A percentile compares a stretch with the other conserved stretches of the same genome.
phyloP scores from a whole-genome alignment of 805 yeast species.

The Saccharomycodes ludwigii region DNA sequence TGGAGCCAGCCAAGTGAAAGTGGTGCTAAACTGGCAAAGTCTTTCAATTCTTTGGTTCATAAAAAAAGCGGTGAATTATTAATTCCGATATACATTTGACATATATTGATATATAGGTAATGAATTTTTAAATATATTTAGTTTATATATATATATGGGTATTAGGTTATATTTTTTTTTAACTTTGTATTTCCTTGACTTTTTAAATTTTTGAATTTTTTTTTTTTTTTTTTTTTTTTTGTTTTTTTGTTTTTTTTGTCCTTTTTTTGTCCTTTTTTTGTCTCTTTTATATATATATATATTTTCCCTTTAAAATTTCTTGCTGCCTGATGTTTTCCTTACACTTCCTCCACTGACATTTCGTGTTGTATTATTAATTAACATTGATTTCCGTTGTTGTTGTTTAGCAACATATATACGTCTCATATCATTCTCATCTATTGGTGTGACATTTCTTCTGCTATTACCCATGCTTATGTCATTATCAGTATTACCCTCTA shows the following conservation, averaged over 20 bases:
- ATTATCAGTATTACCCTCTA: too few species aligned
- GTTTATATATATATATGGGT: neutral
- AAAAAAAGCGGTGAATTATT: conserved; percentile 24
- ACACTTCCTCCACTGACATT: conserved; percentile 23
- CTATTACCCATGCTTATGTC: conserved; percentile 1
- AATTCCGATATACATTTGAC: conserved; percentile 20
- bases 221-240: too few species aligned
- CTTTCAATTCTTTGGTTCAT: conserved; percentile 44
- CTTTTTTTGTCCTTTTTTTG: too few species aligned
- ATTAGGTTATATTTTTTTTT: neutral
- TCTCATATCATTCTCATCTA: conserved; percentile 3
- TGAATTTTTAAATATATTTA: neutral
- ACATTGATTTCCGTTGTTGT: conserved; percentile 4
- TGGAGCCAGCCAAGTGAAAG: conserved; percentile 65
- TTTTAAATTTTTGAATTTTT: too few species aligned
- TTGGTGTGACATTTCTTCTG: conserved; percentile 1
- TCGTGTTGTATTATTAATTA: conserved; percentile 18
- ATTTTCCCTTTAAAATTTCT: too few species aligned
- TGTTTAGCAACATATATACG: conserved; percentile 6
- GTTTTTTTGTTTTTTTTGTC: too few species aligned
- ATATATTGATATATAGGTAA: neutral
- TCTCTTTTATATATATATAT: too few species aligned
- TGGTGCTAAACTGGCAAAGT: conserved; percentile 48
- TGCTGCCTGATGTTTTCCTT: conserved; percentile 23
- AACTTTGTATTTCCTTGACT: neutral